phyloP scores from a whole-genome alignment of 208 protist species.

The Wallacemonas sp. region DNA sequence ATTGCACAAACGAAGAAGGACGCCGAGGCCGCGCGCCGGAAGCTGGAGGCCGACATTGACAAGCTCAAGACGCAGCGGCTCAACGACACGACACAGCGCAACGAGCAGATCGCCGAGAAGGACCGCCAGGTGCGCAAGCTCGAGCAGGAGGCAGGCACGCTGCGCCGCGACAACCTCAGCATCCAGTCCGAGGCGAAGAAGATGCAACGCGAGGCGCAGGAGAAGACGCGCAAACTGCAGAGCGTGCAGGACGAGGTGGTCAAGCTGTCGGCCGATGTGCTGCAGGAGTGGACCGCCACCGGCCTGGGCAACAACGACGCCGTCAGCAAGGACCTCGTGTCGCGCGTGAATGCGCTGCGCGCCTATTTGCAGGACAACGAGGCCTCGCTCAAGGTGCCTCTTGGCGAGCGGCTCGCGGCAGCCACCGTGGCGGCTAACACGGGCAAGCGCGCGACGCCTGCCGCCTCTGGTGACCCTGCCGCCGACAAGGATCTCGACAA shows the following conservation, averaged over 20 bases:
- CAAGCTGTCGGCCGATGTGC: slow-evolving; percentile 14
- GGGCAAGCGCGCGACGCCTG: background rate
- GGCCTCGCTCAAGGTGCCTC: slow-evolving; percentile 21
- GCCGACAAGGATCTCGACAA: slow-evolving; percentile 23
- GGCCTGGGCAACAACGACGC: slow-evolving; percentile 12
- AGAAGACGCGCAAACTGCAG: slow-evolving; percentile 27
- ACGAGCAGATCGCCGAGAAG: slow-evolving; percentile 32
- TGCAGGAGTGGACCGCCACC: slow-evolving; percentile 6
- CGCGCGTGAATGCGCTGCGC: slow-evolving; percentile 16
- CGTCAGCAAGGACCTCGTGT: background rate
- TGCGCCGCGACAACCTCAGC: slow-evolving; percentile 40
- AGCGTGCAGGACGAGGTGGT: slow-evolving; percentile 25
- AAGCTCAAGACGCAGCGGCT: slow-evolving; percentile 17
- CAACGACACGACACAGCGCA: slow-evolving; percentile 11
- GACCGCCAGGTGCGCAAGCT: slow-evolving; percentile 30
- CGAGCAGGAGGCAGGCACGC: slow-evolving; percentile 35
- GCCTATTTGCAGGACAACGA: slow-evolving; percentile 24
- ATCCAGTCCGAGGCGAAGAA: slow-evolving; percentile 23
- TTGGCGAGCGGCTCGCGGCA: slow-evolving; percentile 24
- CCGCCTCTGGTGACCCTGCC: background rate
- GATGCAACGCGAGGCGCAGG: slow-evolving; percentile 18
- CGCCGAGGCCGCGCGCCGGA: slow-evolving; percentile 19
- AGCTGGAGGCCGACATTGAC: slow-evolving; percentile 15
- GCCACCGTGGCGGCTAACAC: slow-evolving; percentile 6
- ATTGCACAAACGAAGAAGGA: slow-evolving; percentile 26